Conservation (phyloP, 2,329 filamentous ascomycete species). For the Exophiala spinifera region DNA sequence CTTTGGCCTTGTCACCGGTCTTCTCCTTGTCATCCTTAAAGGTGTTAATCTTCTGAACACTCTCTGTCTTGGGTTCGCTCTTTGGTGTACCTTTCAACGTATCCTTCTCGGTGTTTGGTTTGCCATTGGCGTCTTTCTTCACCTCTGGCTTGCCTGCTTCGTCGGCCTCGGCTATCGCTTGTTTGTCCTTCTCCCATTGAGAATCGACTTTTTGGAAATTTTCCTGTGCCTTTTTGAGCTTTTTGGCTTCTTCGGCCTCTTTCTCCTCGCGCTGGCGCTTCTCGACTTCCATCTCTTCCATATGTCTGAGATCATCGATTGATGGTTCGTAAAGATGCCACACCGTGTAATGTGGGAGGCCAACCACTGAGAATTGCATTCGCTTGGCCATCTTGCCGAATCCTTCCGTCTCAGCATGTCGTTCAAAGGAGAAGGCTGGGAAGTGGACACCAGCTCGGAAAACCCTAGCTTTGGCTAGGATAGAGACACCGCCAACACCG, state of each 20-base stretch:
- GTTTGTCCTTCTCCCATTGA: slow-evolving; percentile 90
- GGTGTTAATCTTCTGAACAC: not conserved
- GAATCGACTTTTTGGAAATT: slow-evolving; percentile 71
- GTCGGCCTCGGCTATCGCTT: slow-evolving; percentile 69
- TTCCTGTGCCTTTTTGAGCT: slow-evolving; percentile 73
- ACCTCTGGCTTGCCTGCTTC: slow-evolving; percentile 52
- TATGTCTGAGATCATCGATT: slow-evolving; percentile 92
- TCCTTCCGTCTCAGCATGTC: slow-evolving; percentile 96
- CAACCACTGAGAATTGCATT: slow-evolving; percentile 94
- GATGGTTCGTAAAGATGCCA: slow-evolving; percentile 99
- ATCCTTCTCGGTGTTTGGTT: not conserved
- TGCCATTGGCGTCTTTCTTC: slow-evolving; percentile 8
- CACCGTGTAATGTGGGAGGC: slow-evolving; percentile 94
- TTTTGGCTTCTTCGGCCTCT: slow-evolving; percentile 69
- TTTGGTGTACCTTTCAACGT: not conserved
- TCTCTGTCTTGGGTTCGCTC: slow-evolving; percentile 5
- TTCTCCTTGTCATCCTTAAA: slow-evolving; percentile 1
- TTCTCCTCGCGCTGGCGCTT: slow-evolving; percentile 74
- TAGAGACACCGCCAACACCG: slow-evolving; percentile 87
- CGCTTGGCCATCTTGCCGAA: slow-evolving; percentile 99
- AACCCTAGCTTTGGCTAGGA: slow-evolving; percentile 90
- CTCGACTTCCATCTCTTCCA: slow-evolving; percentile 97
- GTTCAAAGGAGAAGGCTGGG: slow-evolving; percentile 96
- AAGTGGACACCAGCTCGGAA: slow-evolving; percentile 96
- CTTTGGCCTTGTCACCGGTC: slow-evolving; percentile 9